phyloP scores from a whole-genome alignment of 2,329 filamentous ascomycete species.

The Apiospora malaysiana region DNA sequence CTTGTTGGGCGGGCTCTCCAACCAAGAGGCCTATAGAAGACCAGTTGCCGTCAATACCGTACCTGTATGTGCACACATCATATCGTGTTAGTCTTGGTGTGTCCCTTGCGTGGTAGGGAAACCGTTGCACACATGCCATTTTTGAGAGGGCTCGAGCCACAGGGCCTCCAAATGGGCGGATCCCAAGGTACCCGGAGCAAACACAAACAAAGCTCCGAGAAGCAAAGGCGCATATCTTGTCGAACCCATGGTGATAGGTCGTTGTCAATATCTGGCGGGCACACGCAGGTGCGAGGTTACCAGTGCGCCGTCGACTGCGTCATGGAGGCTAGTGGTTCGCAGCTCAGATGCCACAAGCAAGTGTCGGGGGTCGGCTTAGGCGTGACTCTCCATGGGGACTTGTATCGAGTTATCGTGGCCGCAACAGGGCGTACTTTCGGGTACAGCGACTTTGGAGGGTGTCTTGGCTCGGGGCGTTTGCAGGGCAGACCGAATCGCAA shows the following conservation, averaged over 20 bases:
- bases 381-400: conserved; percentile 30
- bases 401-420: conserved; percentile 22
- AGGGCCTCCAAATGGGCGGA: conserved; percentile 34
- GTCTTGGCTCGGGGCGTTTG: neutral
- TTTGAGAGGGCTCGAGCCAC: conserved; percentile 40
- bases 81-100: conserved; percentile 31
- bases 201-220: conserved; percentile 36
- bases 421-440: neutral
- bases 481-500: neutral
- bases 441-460: neutral
- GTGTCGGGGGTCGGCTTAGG: conserved; percentile 23
- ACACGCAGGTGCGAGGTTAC: conserved; percentile 35
- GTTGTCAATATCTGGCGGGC: conserved; percentile 32
- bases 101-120: conserved; percentile 20
- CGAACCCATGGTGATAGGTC: conserved; percentile 31
- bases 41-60: conserved; percentile 68
- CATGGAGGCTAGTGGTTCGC: conserved; percentile 32
- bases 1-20: conserved; percentile 51
- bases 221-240: conserved; percentile 33
- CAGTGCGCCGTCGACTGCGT: conserved; percentile 36
- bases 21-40: conserved; percentile 68
- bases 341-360: conserved; percentile 25
- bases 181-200: conserved; percentile 33
- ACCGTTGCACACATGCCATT: conserved; percentile 36
- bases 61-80: conserved; percentile 30